Base-by-base conservation (phyloP, 441 rosid species). In the Adansonia grandidieri region DNA sequence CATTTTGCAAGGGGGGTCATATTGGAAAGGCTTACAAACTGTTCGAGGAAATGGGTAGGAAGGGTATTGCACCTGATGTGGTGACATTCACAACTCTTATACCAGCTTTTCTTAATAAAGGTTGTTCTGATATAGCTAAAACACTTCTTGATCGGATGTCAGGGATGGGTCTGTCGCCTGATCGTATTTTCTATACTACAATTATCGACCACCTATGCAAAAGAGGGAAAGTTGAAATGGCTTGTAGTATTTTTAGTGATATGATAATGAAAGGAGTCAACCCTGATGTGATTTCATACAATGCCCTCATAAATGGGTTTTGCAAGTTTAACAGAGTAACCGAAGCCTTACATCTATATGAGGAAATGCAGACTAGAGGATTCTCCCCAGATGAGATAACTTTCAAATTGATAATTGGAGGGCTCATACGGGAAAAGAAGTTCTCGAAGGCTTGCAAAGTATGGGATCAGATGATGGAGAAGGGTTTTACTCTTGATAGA, bases 391-490 rank as follows among this genome's bases (percentile, higher is more conserved):
- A 96, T 71, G 91, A 91, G 76, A 86, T 88, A 57, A 94, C 98
- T 64, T 96, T 87, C 80, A 94, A 91, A 81, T 87, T 96, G 87
- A 85, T 96, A 67, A 91, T 94, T 79, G 84, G 89, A 79, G 93
- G 95, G 61, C 98, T 94, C 71, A 61, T 94, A 56, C 78, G 81
- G 81, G 95, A 88, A 83, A 91, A 87, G 76, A 87, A 89, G 73
- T 48, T 90, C 73, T 76, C 89, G 42, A 51, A 76, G 58, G 99
- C 98, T 80, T 91, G 88, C 87, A 85, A 78, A 83, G 79, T 94
- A 75, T 96, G 99, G 99, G 98, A 93, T 89, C 88, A 90, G 84
- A 96, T 96, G 99, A 96, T 96, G 99, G 97, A 96, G 84, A 91
- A 85, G 84, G 98, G 99, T 71, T 92, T 91, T 81, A 92, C 96